A percentile compares a stretch with the other conserved stretches of the same genome.
Conservation (phyloP, 345 rosid species). For the Corchorus capsularis region DNA sequence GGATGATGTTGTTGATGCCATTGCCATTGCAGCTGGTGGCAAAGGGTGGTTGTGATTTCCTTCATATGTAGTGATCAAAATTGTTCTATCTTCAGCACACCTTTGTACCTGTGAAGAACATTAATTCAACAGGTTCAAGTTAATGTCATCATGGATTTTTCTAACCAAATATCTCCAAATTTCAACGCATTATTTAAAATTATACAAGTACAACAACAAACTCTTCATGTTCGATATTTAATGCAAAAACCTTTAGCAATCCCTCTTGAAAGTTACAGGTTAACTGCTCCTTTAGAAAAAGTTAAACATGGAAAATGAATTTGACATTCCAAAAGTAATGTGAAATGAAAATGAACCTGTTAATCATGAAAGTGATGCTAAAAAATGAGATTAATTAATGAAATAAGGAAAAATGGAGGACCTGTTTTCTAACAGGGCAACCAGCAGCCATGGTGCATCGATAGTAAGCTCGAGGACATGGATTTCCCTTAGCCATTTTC, state of each 20-base stretch:
- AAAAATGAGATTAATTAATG: too few relatives aligned
- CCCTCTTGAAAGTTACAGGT: not conserved
- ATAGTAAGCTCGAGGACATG: constrained; percentile 79
- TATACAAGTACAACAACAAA: not conserved
- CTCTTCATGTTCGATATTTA: not conserved
- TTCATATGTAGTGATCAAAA: constrained; percentile 88
- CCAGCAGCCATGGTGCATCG: constrained; percentile 84
- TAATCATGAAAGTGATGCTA: not conserved
- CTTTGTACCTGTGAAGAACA: constrained; percentile 66
- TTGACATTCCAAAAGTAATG: not conserved
- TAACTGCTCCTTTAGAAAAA: not conserved
- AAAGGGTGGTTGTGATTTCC: constrained; percentile 95
- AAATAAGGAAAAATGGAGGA: constrained; percentile 1
- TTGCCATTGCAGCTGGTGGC: constrained; percentile 88
- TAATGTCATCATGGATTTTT: not conserved
- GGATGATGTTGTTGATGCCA: constrained; percentile 92
- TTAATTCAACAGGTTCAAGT: not conserved
- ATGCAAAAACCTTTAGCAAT: not conserved
- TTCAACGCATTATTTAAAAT: not conserved
- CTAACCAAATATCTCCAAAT: not conserved
- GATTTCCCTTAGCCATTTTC: constrained; percentile 82
- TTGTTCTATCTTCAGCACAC: constrained; percentile 83
- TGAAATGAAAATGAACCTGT: not conserved
- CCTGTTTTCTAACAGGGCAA: constrained; percentile 83
- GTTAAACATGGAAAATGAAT: not conserved